Evolutionary conservation across 768 basidiomycete genomes (phyloP).

Genomic region (Mycena belliarum): DNA sequence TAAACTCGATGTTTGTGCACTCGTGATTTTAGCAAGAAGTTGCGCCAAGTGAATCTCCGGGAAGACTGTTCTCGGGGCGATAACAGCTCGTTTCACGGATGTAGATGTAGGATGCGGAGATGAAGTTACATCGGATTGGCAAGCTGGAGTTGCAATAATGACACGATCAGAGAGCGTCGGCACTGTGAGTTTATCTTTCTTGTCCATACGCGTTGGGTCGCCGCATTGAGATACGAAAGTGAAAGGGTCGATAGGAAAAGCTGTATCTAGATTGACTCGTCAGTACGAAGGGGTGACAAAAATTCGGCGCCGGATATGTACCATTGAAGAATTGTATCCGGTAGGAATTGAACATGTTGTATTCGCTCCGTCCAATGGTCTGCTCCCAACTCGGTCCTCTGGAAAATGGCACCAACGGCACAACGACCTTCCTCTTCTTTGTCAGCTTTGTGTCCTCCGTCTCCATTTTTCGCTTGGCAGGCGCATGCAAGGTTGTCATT

Average conservation of each 20-base stretch:
- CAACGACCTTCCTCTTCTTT: slow-evolving; percentile 77
- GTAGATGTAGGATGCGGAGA: slow-evolving; percentile 14
- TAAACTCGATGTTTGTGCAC: slow-evolving; percentile 61
- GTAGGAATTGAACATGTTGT: slow-evolving; percentile 72
- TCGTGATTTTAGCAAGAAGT: slow-evolving; percentile 63
- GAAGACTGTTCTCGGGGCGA: slow-evolving; percentile 58
- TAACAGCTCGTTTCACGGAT: slow-evolving; percentile 24
- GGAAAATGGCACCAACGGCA: slow-evolving; percentile 76
- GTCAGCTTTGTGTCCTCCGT: slow-evolving; percentile 46
- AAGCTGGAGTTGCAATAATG: slow-evolving; percentile 20
- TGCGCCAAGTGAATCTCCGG: slow-evolving; percentile 64
- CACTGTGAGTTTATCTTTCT: slow-evolving; percentile 44
- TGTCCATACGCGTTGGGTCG: slow-evolving; percentile 37
- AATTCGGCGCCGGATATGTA: slow-evolving; percentile 31
- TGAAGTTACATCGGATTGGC: slow-evolving; percentile 15
- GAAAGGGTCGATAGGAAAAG: slow-evolving; percentile 78
- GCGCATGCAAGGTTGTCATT: slow-evolving; percentile 5
- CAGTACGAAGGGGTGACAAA: not conserved
- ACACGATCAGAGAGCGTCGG: slow-evolving; percentile 46
- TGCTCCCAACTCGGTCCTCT: slow-evolving; percentile 86
- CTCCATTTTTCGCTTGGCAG: slow-evolving; percentile 69
- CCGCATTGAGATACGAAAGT: slow-evolving; percentile 57
- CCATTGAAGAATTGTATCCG: slow-evolving; percentile 86
- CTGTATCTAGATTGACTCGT: slow-evolving; percentile 53
- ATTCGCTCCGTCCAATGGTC: slow-evolving; percentile 62